Conservation (phyloP, 2,329 filamentous ascomycete species). For the Epichloe festucae region DNA sequence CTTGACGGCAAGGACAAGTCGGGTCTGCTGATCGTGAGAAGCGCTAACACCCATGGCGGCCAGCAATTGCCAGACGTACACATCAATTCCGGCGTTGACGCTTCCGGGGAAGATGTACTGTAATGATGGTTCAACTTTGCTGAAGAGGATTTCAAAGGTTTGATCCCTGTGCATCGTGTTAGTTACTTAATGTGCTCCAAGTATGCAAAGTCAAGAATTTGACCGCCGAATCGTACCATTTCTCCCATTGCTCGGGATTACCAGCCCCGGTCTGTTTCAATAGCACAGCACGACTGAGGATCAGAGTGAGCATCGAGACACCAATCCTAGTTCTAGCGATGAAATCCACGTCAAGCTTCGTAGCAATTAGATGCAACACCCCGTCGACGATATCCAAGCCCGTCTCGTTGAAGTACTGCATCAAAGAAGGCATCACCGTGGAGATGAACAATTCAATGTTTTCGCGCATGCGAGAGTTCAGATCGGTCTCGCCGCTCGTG, state of each 20-base stretch:
- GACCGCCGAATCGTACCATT: conserved; percentile 48
- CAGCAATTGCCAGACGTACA: conserved; percentile 96
- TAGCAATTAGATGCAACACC: conserved; percentile 71
- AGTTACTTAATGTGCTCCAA: conserved; percentile 10
- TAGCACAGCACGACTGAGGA: conserved; percentile 86
- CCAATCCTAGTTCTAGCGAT: conserved; percentile 81
- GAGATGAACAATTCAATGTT: conserved; percentile 85
- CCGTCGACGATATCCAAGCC: conserved; percentile 84
- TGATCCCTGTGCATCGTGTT: conserved; percentile 41
- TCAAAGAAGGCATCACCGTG: conserved; percentile 78
- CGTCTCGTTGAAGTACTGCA: conserved; percentile 83
- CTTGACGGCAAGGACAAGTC: conserved; percentile 89
- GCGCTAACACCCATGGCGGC: conserved; percentile 91
- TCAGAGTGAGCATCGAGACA: conserved; percentile 80
- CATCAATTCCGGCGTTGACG: conserved; percentile 82
- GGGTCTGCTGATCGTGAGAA: conserved; percentile 86
- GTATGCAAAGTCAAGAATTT: neutral
- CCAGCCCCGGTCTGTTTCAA: conserved; percentile 69
- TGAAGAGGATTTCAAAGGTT: conserved; percentile 79
- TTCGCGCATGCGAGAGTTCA: conserved; percentile 70
- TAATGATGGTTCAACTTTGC: conserved; percentile 70
- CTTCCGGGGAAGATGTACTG: conserved; percentile 80
- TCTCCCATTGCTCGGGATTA: conserved; percentile 60
- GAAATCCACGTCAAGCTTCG: conserved; percentile 71
- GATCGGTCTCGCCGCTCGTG: conserved; percentile 53